Evolutionary conservation across 75 land plant genomes (phyloP).

Genomic region (Sequoia sempervirens): DNA sequence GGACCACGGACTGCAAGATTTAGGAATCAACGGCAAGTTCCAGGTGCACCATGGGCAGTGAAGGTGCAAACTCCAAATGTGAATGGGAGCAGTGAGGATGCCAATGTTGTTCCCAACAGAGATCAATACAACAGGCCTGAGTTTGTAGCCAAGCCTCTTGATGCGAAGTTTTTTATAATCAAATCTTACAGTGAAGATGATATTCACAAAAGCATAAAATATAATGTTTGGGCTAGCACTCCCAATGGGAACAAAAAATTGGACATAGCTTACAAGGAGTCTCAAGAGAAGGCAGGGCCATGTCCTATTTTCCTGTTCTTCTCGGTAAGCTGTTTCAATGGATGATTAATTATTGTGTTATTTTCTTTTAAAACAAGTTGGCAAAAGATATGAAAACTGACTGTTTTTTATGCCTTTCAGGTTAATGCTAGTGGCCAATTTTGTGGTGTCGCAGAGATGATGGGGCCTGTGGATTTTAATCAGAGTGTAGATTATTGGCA

Average conservation of each 20-base stretch:
- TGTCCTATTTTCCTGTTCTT: constrained; percentile 94
- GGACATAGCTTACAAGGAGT: constrained; percentile 72
- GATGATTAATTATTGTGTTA: neutral
- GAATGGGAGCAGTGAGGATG: constrained; percentile 29
- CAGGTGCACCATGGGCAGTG: constrained; percentile 23
- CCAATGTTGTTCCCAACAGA: constrained; percentile 31
- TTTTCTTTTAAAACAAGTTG: neutral
- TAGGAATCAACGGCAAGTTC: constrained; percentile 44
- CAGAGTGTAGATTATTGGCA: constrained; percentile 70
- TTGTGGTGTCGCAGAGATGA: constrained; percentile 73
- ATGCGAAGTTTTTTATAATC: constrained; percentile 87
- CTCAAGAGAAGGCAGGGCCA: constrained; percentile 48
- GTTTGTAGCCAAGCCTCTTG: constrained; percentile 47
- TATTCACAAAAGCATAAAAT: constrained; percentile 94
- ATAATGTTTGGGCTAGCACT: constrained; percentile 92
- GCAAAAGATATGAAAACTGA: neutral
- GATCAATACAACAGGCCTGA: constrained; percentile 68
- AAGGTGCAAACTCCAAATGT: constrained; percentile 34
- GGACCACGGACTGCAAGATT: constrained; percentile 80
- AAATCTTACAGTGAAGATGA: constrained; percentile 98
- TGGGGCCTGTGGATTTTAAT: constrained; percentile 58
- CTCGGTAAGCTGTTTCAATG: constrained; percentile 44
- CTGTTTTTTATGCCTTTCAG: constrained; percentile 18
- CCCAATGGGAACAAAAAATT: constrained; percentile 90
- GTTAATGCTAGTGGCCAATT: constrained; percentile 75